Base-by-base conservation (phyloP, 2,329 filamentous ascomycete species). In the Fusarium sp. region DNA sequence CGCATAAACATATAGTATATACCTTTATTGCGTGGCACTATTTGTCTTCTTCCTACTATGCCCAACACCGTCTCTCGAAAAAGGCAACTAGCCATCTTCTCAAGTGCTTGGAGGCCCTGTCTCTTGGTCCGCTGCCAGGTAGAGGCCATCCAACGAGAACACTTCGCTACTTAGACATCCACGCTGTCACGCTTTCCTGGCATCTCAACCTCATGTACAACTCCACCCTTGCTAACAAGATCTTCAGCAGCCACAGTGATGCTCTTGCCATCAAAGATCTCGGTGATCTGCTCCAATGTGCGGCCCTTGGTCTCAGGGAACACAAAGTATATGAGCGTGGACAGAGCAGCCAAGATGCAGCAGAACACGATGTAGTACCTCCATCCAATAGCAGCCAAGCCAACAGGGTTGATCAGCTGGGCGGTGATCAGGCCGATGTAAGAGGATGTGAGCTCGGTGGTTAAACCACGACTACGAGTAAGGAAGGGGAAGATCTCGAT, bases 311-410 rank as follows among this genome's bases (percentile, higher is more conserved):
- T 81, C 69, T 81, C 79, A 0, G 79, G 79, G 39, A 78, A 80
- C 18, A 82, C 77, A 68, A 84, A 83, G 64, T 81, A 85, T 22
- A 83, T 76, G 27, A 82, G 54, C 3, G 73, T 59, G 20, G 83
- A 58, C 37, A 80, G 75, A 14, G 79, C 60, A 3, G 69, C 69
- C 27, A 83, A 39, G 61, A 82, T 79, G 6, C 77, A 78, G 67
- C 80, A 76, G 63, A 81, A 85, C 22, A 85, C 78, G 54, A 81
- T 77, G 64, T 83, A 85, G 69, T 84, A 85, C 37, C 76, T 81
- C 83, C 83, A 85, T 0, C 67, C 74, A 24, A 85, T 80, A 0
- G 67, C 76, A 0, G 76, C 71, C 27, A 85, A 74, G 0, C 81
- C 83, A 8, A 85, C 78, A 0, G 84, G 83, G 62, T 84, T 84